Evolutionary conservation across 305 asterid genomes (phyloP).

Genomic region (Andrographis paniculata): DNA sequence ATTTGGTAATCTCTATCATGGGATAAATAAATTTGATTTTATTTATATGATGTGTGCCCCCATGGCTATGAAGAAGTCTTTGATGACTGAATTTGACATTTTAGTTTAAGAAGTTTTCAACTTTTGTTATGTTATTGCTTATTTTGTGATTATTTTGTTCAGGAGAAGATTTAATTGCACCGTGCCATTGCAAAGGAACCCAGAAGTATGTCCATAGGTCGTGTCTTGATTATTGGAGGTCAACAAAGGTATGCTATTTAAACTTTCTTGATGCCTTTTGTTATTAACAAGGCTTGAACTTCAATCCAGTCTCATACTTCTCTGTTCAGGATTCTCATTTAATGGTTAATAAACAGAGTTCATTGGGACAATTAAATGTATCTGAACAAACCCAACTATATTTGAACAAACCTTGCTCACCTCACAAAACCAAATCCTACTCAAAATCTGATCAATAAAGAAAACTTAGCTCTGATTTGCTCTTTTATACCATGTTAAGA

Average conservation of each 20-base stretch:
- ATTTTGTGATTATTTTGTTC: conserved; percentile 24
- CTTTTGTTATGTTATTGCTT: conserved; percentile 16
- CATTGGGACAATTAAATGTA: too few relatives aligned
- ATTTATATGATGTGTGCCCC: neutral
- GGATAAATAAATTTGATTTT: conserved; percentile 6
- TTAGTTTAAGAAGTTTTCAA: conserved; percentile 8
- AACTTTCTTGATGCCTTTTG: conserved; percentile 1
- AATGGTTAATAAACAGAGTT: too few relatives aligned
- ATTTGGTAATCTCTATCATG: conserved; percentile 6
- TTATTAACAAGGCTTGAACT: neutral
- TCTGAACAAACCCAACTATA: too few relatives aligned
- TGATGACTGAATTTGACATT: conserved; percentile 2
- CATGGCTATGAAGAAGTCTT: neutral
- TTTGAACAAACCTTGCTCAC: too few relatives aligned
- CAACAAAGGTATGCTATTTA: conserved; percentile 70
- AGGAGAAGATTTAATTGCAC: conserved; percentile 98
- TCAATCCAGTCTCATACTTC: too few relatives aligned
- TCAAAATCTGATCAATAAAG: too few relatives aligned
- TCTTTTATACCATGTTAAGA: too few relatives aligned
- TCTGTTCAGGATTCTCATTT: neutral
- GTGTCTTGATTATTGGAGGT: conserved; percentile 99
- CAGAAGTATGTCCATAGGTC: conserved; percentile 95
- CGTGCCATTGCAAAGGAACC: conserved; percentile 97
- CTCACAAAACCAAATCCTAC: too few relatives aligned
- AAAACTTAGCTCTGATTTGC: too few relatives aligned